phyloP scores from a whole-genome alignment of 2,329 filamentous ascomycete genomes.

The Xylaria sp. region DNA sequence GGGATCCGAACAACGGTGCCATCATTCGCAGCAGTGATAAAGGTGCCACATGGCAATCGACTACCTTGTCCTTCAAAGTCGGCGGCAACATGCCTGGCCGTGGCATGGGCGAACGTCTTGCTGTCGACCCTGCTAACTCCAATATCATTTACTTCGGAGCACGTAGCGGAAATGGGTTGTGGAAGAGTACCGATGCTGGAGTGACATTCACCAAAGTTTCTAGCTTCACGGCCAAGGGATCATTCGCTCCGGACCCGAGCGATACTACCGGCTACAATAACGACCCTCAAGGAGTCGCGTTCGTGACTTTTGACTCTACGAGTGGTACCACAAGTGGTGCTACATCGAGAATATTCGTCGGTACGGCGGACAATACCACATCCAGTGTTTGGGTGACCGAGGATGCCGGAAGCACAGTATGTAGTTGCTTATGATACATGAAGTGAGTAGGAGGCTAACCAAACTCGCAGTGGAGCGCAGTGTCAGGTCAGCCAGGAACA shows the following conservation, averaged over 20 bases:
- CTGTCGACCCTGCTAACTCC: conserved; percentile 67
- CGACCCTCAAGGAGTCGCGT: conserved; percentile 61
- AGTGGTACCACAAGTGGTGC: conserved; percentile 58
- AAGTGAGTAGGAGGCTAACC: conserved; percentile 13
- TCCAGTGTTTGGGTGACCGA: conserved; percentile 65
- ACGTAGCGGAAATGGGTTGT: conserved; percentile 68
- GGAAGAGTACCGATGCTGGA: conserved; percentile 68
- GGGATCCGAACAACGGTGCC: conserved; percentile 65
- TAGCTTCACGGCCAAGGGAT: conserved; percentile 63
- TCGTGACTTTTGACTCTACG: conserved; percentile 66
- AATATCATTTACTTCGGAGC: conserved; percentile 69
- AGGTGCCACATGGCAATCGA: conserved; percentile 63
- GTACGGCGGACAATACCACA: conserved; percentile 63
- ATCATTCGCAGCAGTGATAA: conserved; percentile 66
- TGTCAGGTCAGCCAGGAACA: conserved; percentile 61
- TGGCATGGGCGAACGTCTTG: conserved; percentile 68
- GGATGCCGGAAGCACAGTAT: conserved; percentile 60
- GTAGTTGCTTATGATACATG: neutral
- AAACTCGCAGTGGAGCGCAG: conserved; percentile 55
- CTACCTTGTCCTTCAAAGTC: conserved; percentile 67
- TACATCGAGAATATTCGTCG: conserved; percentile 67
- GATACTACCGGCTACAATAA: conserved; percentile 58
- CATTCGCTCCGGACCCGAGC: conserved; percentile 58
- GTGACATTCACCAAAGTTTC: conserved; percentile 63
- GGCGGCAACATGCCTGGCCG: conserved; percentile 72